These are phyloP conservation scores for Tricholomella constricta DNA, from an alignment of 768 basidiomycete species.

Conservation along the genomic window DNA sequence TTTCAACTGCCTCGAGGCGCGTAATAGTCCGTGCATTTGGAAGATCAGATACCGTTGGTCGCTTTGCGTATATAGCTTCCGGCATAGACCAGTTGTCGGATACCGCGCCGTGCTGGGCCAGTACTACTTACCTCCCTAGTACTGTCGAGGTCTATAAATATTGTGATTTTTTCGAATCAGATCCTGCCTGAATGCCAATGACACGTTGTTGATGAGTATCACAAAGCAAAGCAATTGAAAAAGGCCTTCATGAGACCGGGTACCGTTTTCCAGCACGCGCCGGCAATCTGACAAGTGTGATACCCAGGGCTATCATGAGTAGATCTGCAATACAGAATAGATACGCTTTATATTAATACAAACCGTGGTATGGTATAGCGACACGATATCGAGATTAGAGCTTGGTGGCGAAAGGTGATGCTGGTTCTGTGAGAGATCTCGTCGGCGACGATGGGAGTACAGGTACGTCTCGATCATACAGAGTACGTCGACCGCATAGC, in stretches of 20 bases:
- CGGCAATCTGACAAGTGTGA: too few relatives aligned
- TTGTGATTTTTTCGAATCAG: too few relatives aligned
- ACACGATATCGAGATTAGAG: background rate
- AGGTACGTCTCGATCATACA: constrained; percentile 11
- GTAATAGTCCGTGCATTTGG: too few relatives aligned
- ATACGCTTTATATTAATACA: background rate
- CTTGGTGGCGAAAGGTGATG: background rate
- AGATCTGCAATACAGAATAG: background rate
- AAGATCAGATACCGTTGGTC: too few relatives aligned
- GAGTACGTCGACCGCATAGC: constrained; percentile 6
- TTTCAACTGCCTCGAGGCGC: too few relatives aligned
- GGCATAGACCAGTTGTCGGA: too few relatives aligned
- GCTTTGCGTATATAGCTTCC: too few relatives aligned
- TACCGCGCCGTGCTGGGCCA: too few relatives aligned
- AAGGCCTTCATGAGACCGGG: background rate
- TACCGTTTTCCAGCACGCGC: background rate
- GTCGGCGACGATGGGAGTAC: constrained; percentile 20
- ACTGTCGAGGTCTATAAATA: too few relatives aligned
- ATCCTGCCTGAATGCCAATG: too few relatives aligned
- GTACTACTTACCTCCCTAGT: too few relatives aligned
- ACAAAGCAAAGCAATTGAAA: background rate
- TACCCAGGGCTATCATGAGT: background rate
- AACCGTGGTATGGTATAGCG: background rate
- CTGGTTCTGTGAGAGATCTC: background rate
- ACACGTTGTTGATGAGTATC: too few relatives aligned